phyloP scores from a whole-genome alignment of 1,139 yeast species.

The Sugiyamaella japonica region DNA sequence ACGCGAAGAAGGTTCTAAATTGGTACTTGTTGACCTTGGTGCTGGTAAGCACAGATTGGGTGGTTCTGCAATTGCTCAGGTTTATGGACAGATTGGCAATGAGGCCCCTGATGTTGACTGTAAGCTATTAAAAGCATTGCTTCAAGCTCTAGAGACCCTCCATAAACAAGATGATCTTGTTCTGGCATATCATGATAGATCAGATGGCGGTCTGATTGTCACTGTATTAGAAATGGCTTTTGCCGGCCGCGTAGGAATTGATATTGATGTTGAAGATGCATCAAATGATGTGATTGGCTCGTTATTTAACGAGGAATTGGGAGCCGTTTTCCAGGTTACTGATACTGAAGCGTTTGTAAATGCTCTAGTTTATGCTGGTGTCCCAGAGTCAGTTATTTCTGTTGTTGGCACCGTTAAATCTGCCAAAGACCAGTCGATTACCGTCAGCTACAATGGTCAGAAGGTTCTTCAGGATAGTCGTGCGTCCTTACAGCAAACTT shows the following conservation, averaged over 20 bases:
- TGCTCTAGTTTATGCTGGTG: slow-evolving; percentile 57
- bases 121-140: slow-evolving; percentile 61
- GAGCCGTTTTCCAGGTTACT: slow-evolving; percentile 90
- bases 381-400: slow-evolving; percentile 55
- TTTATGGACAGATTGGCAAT: slow-evolving; percentile 81
- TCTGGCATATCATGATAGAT: slow-evolving; percentile 90
- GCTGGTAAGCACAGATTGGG: slow-evolving; percentile 62
- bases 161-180: slow-evolving; percentile 66
- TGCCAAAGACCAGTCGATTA: slow-evolving; percentile 53
- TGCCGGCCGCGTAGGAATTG: slow-evolving; percentile 87
- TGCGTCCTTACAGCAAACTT: slow-evolving; percentile 70
- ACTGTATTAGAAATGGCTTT: slow-evolving; percentile 94
- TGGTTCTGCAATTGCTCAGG: slow-evolving; percentile 95
- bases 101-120: slow-evolving; percentile 76
- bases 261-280: slow-evolving; percentile 41
- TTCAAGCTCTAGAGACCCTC: slow-evolving; percentile 65
- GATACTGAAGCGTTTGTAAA: slow-evolving; percentile 57
- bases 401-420: slow-evolving; percentile 67
- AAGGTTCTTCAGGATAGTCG: slow-evolving; percentile 57
- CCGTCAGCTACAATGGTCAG: slow-evolving; percentile 50
- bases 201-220: slow-evolving; percentile 93
- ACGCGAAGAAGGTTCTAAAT: slow-evolving; percentile 50
- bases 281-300: slow-evolving; percentile 31
- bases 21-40: slow-evolving; percentile 82
- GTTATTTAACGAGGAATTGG: slow-evolving; percentile 90